phyloP scores from a whole-genome alignment of 2,329 filamentous ascomycete species.

The Ophiobolus disseminans region DNA sequence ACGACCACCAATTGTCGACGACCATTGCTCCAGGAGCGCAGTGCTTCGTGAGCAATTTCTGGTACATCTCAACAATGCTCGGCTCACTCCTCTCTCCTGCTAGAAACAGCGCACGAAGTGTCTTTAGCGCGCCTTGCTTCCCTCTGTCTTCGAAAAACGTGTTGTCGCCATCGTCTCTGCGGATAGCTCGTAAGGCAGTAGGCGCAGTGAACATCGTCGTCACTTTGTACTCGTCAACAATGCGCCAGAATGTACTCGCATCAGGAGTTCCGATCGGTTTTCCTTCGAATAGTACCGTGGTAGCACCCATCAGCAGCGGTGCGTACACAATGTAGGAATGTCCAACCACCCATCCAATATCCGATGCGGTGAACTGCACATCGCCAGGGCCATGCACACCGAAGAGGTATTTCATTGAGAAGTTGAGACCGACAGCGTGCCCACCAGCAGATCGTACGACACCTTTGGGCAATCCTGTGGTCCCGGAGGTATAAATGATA shows the following conservation, averaged over 20 bases:
- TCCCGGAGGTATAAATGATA: constrained; percentile 87
- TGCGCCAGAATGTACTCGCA: constrained; percentile 85
- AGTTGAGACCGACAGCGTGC: constrained; percentile 82
- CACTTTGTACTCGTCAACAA: constrained; percentile 83
- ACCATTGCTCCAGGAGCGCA: constrained; percentile 69
- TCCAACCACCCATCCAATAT: constrained; percentile 92
- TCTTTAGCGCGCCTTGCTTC: constrained; percentile 71
- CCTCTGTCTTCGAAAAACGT: constrained; percentile 69
- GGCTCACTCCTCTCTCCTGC: constrained; percentile 91
- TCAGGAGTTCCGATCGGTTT: constrained; percentile 91
- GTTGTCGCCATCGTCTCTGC: constrained; percentile 82
- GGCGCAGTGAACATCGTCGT: constrained; percentile 83
- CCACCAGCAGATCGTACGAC: constrained; percentile 83
- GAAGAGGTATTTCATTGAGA: constrained; percentile 84
- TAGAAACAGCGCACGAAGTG: constrained; percentile 77
- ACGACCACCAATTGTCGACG: constrained; percentile 78
- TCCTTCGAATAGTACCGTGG: constrained; percentile 90
- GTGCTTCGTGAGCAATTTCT: constrained; percentile 72
- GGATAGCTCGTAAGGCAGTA: constrained; percentile 84
- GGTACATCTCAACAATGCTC: constrained; percentile 81
- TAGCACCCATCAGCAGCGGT: constrained; percentile 82
- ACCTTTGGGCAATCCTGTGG: constrained; percentile 82
- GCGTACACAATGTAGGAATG: constrained; percentile 82
- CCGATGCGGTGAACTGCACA: constrained; percentile 79
- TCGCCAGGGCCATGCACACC: constrained; percentile 83